Conservation (phyloP, 305 asterid genomes). For the Solanum hybrid region DNA sequence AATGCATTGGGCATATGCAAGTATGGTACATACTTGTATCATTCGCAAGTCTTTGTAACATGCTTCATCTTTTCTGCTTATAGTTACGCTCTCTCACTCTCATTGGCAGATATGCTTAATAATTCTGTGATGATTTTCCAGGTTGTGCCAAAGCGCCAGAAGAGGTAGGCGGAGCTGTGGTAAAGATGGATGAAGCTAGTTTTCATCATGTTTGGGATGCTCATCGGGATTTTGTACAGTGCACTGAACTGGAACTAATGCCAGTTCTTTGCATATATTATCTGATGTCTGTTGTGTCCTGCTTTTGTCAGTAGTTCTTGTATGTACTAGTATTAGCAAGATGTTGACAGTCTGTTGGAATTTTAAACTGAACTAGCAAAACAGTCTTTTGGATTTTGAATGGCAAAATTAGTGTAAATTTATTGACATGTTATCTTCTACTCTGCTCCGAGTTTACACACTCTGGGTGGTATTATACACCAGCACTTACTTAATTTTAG, state of each 20-base stretch:
- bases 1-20: background rate
- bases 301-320: background rate
- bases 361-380: background rate
- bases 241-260: slow-evolving; percentile 5
- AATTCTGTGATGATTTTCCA: slow-evolving; percentile 7
- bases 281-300: background rate
- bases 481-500: background rate
- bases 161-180: slow-evolving; percentile 15
- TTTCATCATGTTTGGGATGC: background rate
- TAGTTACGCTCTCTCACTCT: background rate
- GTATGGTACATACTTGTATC: background rate
- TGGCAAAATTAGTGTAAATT: background rate
- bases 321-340: slow-evolving; percentile 1
- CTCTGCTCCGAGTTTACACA: background rate
- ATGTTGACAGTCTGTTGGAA: background rate
- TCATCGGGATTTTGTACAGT: slow-evolving; percentile 19
- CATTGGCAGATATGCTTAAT: background rate
- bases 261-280: background rate
- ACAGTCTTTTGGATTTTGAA: background rate
- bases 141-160: slow-evolving; percentile 44
- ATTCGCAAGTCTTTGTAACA: background rate
- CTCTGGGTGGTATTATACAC: background rate
- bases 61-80: background rate
- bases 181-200: background rate
- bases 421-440: background rate